Percentiles rank a stretch among this genome's conserved stretches.
phyloP scores from a whole-genome alignment of 176 grass and related monocot genomes.

The Oryza meridionalis region DNA sequence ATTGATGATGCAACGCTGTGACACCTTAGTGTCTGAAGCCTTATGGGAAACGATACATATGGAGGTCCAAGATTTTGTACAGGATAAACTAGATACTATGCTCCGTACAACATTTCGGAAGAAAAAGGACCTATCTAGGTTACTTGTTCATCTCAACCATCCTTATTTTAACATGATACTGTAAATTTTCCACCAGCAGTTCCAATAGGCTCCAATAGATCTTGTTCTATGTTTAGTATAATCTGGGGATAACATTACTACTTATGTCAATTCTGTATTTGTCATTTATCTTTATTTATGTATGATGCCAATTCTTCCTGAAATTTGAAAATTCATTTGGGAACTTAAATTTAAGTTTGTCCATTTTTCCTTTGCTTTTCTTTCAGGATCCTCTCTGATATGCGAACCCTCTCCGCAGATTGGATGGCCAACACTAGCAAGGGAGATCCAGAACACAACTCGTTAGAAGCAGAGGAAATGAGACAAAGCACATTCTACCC shows the following conservation, averaged over 20 bases:
- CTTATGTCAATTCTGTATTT: constrained; percentile 20
- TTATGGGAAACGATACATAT: constrained; percentile 99
- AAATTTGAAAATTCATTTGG: constrained; percentile 20
- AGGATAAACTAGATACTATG: constrained; percentile 95
- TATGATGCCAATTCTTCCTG: constrained; percentile 19
- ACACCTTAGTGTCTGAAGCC: constrained; percentile 94
- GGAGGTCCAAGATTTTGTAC: constrained; percentile 99
- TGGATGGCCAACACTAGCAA: constrained; percentile 98
- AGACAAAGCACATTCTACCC: constrained; percentile 85
- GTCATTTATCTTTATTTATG: background rate
- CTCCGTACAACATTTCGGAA: constrained; percentile 95
- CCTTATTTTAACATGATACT: constrained; percentile 29
- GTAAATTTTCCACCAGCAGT: constrained; percentile 25
- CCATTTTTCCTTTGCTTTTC: constrained; percentile 50
- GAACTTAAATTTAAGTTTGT: constrained; percentile 21
- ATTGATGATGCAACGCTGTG: constrained; percentile 91
- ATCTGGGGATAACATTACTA: constrained; percentile 11
- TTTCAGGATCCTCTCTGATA: constrained; percentile 99
- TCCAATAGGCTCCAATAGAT: constrained; percentile 13
- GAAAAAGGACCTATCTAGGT: constrained; percentile 97
- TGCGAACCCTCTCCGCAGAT: constrained; percentile 96
- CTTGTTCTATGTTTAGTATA: constrained; percentile 22
- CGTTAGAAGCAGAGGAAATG: constrained; percentile 72
- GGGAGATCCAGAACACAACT: constrained; percentile 72
- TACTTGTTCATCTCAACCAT: constrained; percentile 40